Base-by-base conservation (phyloP, 2,329 filamentous ascomycete genomes). In the Leptographium procerum region DNA sequence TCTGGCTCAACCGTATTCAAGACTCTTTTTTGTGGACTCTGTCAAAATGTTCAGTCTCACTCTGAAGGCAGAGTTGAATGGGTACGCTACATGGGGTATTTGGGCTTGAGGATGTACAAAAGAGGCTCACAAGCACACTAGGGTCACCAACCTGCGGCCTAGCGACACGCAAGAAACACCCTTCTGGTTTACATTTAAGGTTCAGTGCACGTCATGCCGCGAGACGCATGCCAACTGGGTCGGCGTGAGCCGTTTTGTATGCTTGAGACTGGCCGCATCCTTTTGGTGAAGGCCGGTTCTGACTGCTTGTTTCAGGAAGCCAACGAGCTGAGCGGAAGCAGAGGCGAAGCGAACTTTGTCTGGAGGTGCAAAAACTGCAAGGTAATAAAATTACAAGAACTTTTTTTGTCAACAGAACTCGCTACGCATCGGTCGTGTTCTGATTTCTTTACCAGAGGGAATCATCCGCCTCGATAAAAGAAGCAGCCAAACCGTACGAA, bases 351-450 rank as follows among this genome's bases (percentile, higher is more conserved):
- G 61, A 97, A 97, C 73, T 99, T 99, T 72, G 94, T 99, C n/a
- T 99, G 94, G 92, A 91, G 85, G 72, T 99, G 94, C 81, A 96
- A 95, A 74, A 92, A 94, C 70, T 99, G 94, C 85, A 95, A 94
- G 83, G 91, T 94, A 0, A 14, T 16, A 29, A 52, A 26, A 52
- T 8, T 4, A 10, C 4, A 26, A 50, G 16, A 19, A n/a, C 9
- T 29, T 24, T 29, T 3, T 51, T 4, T 14, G 29, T 22, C 6
- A 33, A 33, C 31, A 33, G 31, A 10, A 43, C 9, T 43, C 6
- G 0, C 19, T 19, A 9, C n/a, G 19, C 16, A 43, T 13, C 14
- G 19, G 40, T 8, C 40, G 7, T 43, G 40, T 43, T 16, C 53
- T 55, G 31, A 55, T 14, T 10, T 14, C 16, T 13, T 14, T 6